Evolutionary conservation across 371 early-diverging fungal species (phyloP), one percentile per base, ranked within the genome.

Genomic region (Apophysomyces sp.): DNA sequence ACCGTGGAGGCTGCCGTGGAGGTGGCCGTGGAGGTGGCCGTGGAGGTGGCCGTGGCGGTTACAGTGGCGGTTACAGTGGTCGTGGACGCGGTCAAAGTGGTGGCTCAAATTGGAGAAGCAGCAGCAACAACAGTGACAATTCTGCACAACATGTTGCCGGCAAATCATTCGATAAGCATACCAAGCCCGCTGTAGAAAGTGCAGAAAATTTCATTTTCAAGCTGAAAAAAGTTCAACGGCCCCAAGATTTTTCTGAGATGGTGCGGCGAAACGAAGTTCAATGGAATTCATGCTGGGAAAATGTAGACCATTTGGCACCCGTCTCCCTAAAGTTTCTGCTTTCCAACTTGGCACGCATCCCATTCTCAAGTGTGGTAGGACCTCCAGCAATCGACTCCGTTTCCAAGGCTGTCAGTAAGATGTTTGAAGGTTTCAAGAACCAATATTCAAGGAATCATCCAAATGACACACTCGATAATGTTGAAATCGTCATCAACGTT

Each of bases 11-110:
- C 16, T 9, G 41, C n/a, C n/a, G 41, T 41, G 41, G 41, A 15
- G 15, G 21, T 44, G 49, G 44, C 4, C 9, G n/a, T 21, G 44
- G 49, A 21, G 3, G 1, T 44, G 21, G 49, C 4, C 9, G 49
- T 44, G 49, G 49, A 4, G 4, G 21, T 16, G 49, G 49, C 3
- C 3, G 37, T 0, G 24, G 24, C 1, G 9, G 11, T 21, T 9
- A 8, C 15, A 6, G 54, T 37, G 34, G 16, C 6, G 21, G 39
- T 21, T 27, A 29, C 28, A 32, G 60, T 32, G 36, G 60, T 52
- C 58, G 28, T 40, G 58, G 54, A 2, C 51, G 61, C 21, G 40
- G 41, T 37, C 30, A n/a, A 9, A 24, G 57, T 24, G 62, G 54
- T n/a, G 52, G 32, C 29, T 31, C 21, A 44, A 44, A 21, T 9